Evolutionary conservation across 2,329 filamentous ascomycete genomes (phyloP), one percentile per base, ranked within the genome.

Genomic region (Botrytis medusae): DNA sequence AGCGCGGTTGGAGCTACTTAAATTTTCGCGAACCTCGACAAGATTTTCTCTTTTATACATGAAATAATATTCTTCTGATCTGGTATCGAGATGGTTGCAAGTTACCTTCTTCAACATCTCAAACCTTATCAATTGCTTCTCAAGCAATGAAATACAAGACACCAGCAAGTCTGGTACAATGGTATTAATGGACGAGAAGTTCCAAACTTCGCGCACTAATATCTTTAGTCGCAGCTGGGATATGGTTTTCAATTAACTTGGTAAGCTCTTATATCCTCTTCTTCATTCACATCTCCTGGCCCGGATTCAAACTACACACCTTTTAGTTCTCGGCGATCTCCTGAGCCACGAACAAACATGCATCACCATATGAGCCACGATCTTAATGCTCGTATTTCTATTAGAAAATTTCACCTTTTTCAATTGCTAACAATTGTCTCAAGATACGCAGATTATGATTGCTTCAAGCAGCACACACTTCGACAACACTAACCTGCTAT

Each of bases 311-410:
- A 34, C 71, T 73, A 61, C 71, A 69, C 71, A 73, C 76, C 78
- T 79, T 77, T 73, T 63, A 73, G 65, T 73, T 73, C 79, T 79
- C 75, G 79, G 80, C 77, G 80, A 82, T 77, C 74, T 76, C 80
- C 79, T 82, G 80, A 81, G 78, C 79, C 80, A 81, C 74, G 77
- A 80, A 81, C 80, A 79, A 86, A 91, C 90, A 92, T 92, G 90
- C 90, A 92, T 89, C 90, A 92, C 90, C 90, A 92, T 92, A 90
- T 92, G 90, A 88, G 90, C 83, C 84, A 79, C 72, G 62, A 71
- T 40, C 37, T 74, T 48, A 63, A 46, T 54, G 34, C 65, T 32
- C n/a, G 42, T 40, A 37, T 46, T 16, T 64, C 34, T 9, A 69
- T 46, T 78, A 75, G 71, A 29, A 68, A 74, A 54, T 71, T 71